phyloP scores from a whole-genome alignment of 306 rosid genomes.

The Cicer arietinum region DNA sequence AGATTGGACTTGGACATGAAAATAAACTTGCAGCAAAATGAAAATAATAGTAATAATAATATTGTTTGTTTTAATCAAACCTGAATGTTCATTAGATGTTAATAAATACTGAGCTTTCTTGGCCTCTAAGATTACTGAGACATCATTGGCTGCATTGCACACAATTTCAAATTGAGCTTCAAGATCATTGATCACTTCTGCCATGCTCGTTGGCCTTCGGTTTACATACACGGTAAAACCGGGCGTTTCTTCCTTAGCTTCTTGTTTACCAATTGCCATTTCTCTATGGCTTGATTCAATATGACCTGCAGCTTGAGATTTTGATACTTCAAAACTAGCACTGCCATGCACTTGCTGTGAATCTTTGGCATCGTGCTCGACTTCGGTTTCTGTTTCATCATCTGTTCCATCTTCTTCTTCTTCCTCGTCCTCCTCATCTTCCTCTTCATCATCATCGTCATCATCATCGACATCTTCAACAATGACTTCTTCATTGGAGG shows the following conservation, averaged over 20 bases:
- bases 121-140: slow-evolving; percentile 79
- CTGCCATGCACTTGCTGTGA: slow-evolving; percentile 44
- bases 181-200: slow-evolving; percentile 82
- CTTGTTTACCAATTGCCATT: slow-evolving; percentile 50
- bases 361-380: slow-evolving; percentile 43
- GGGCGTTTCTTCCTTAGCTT: slow-evolving; percentile 69
- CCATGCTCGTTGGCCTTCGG: slow-evolving; percentile 89
- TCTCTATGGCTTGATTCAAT: slow-evolving; percentile 56
- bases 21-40: slow-evolving; percentile 18
- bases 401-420: slow-evolving; percentile 59
- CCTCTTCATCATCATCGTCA: slow-evolving; percentile 71
- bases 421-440: slow-evolving; percentile 64
- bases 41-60: slow-evolving; percentile 2
- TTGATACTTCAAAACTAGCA: slow-evolving; percentile 54
- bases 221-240: slow-evolving; percentile 82
- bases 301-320: slow-evolving; percentile 63
- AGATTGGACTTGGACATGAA: slow-evolving; percentile 17
- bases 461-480: slow-evolving; percentile 74
- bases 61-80: slow-evolving; percentile 48
- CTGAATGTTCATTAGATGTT: slow-evolving; percentile 71
- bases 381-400: slow-evolving; percentile 47
- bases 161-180: slow-evolving; percentile 75
- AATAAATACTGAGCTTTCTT: slow-evolving; percentile 61
- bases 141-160: slow-evolving; percentile 76
- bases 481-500: slow-evolving; percentile 61